A percentile compares a stretch with the other conserved stretches of the same genome.
phyloP scores from a whole-genome alignment of 331 rosid species.

The Acacia concinna region DNA sequence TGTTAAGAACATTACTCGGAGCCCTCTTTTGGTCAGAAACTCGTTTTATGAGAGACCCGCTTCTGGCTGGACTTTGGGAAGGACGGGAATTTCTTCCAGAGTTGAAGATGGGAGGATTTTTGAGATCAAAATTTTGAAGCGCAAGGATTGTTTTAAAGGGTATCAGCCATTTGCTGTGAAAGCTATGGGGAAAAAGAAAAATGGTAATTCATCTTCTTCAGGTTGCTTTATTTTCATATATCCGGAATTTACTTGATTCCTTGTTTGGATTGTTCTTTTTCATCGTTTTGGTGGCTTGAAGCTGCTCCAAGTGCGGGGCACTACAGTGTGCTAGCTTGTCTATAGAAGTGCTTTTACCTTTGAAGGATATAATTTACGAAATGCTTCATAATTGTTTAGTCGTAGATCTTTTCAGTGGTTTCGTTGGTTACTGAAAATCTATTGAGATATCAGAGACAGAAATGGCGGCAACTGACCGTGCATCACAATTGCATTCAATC shows the following conservation, averaged over 20 bases:
- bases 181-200: slow-evolving; percentile 72
- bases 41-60: slow-evolving; percentile 52
- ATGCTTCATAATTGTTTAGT: background rate
- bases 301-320: background rate
- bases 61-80: slow-evolving; percentile 42
- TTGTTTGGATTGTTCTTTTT: background rate
- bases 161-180: slow-evolving; percentile 43
- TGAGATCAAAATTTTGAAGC: slow-evolving; percentile 53
- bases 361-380: background rate
- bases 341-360: background rate
- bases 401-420: background rate
- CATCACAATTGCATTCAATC: background rate
- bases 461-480: background rate
- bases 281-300: background rate
- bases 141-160: slow-evolving; percentile 35
- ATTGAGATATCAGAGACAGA: background rate
- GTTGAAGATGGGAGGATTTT: slow-evolving; percentile 37
- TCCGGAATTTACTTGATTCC: background rate
- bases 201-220: slow-evolving; percentile 63
- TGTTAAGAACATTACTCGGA: slow-evolving; percentile 45
- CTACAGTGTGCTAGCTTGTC: background rate
- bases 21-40: slow-evolving; percentile 48
- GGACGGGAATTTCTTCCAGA: slow-evolving; percentile 39
- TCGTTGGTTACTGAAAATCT: background rate
- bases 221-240: slow-evolving; percentile 41